phyloP scores from a whole-genome alignment of 2,329 filamentous ascomycete species.

The Cladosporium phlei region DNA sequence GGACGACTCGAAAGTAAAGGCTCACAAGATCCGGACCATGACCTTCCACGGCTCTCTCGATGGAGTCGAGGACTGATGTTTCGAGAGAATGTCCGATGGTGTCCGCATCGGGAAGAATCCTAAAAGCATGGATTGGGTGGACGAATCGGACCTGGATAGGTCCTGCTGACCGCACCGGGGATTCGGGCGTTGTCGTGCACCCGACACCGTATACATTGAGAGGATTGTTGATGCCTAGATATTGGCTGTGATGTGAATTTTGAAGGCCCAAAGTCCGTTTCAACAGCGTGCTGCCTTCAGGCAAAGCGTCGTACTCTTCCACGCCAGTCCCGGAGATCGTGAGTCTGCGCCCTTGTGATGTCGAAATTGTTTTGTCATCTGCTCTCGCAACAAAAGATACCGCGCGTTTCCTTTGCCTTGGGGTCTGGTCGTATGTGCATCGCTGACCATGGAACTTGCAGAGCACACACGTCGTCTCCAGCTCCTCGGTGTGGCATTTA shows the following conservation, averaged over 20 bases:
- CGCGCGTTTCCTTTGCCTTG: conserved; percentile 1
- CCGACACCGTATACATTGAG: conserved; percentile 2
- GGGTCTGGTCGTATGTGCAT: conserved; percentile 7
- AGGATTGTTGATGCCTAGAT: conserved; percentile 2
- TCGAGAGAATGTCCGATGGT: conserved; percentile 23
- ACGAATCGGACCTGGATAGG: conserved; percentile 56
- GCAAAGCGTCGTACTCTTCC: conserved; percentile 1
- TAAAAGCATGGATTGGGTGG: conserved; percentile 69
- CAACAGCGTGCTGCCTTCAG: conserved; percentile 1
- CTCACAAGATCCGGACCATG: conserved; percentile 67
- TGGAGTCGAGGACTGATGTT: conserved; percentile 56
- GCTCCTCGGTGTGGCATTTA: conserved; percentile 13
- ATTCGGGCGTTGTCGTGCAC: not conserved
- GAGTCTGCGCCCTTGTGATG: not conserved
- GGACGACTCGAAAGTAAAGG: conserved; percentile 65
- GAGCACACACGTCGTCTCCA: conserved; percentile 5
- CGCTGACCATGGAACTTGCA: conserved; percentile 12
- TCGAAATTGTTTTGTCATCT: not conserved
- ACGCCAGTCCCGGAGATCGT: not conserved
- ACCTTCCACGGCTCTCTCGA: conserved; percentile 66
- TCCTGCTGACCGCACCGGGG: not conserved
- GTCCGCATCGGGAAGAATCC: conserved; percentile 57
- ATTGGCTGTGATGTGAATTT: conserved; percentile 1
- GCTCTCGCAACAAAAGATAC: not conserved
- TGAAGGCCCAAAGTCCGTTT: not conserved